Evolutionary conservation across 1,284 basidiomycete species (phyloP).

Genomic region (Peniophora sp.): DNA sequence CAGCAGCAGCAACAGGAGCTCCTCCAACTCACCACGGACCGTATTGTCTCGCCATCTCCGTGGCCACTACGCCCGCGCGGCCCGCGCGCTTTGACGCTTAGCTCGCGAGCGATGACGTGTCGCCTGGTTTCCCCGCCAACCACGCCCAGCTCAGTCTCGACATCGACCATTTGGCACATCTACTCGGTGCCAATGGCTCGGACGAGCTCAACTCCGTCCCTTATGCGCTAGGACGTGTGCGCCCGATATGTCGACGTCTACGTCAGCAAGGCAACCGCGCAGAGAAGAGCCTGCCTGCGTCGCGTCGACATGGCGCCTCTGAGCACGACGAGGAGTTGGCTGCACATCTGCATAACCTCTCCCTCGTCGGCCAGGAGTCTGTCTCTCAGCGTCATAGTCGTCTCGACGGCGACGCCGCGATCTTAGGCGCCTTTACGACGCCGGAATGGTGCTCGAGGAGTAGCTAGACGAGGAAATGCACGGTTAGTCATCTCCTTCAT

Average conservation of each 20-base stretch:
- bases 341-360: conserved; percentile 63
- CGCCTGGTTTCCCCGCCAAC: conserved; percentile 30
- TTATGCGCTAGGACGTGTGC: conserved; percentile 71
- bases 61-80: conserved; percentile 78
- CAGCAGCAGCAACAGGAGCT: conserved; percentile 85
- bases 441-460: conserved; percentile 84
- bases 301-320: conserved; percentile 74
- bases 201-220: conserved; percentile 82
- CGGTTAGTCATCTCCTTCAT: conserved; percentile 42
- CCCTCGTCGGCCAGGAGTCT: conserved; percentile 53
- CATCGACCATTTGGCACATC: conserved; percentile 50
- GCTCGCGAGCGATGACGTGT: conserved; percentile 38
- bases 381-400: conserved; percentile 33
- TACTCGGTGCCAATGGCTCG: conserved; percentile 51
- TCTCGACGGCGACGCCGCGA: conserved; percentile 44
- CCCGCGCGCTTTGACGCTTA: too few relatives aligned
- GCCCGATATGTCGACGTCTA: conserved; percentile 46
- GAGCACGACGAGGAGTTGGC: conserved; percentile 74
- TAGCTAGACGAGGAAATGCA: conserved; percentile 88
- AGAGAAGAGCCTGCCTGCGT: conserved; percentile 84
- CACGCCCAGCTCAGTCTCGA: conserved; percentile 46
- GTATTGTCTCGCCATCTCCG: conserved; percentile 58
- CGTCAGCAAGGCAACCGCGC: conserved; percentile 29
- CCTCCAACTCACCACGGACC: conserved; percentile 61
- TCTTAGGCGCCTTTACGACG: conserved; percentile 59